Percentiles rank a stretch among this genome's conserved stretches.
These are phyloP conservation scores for Sporothrix brasiliensis DNA, from an alignment of 2,329 filamentous ascomycete genomes.

Conservation along the genomic window DNA sequence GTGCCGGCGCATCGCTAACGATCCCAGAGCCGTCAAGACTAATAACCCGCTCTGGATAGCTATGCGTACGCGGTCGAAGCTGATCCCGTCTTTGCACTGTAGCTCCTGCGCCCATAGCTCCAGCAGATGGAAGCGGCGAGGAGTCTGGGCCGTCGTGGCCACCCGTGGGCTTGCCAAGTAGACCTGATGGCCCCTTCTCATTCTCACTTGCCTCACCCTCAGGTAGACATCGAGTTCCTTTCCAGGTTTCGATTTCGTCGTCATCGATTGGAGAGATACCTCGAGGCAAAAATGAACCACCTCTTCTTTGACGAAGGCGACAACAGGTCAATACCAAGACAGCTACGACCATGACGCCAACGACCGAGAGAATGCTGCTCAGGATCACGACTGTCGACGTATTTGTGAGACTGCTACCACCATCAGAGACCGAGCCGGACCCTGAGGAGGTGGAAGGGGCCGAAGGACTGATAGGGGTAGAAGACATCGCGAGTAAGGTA, in stretches of 20 bases:
- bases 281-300: conserved; percentile 52
- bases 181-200: conserved; percentile 8
- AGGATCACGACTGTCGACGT: conserved; percentile 55
- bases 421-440: conserved; percentile 5
- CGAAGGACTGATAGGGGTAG: not conserved
- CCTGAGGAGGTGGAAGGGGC: conserved; percentile 1
- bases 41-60: conserved; percentile 8
- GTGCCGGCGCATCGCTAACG: not conserved
- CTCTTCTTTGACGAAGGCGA: conserved; percentile 46
- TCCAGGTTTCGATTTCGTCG: conserved; percentile 68
- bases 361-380: conserved; percentile 53
- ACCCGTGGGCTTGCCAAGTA: not conserved
- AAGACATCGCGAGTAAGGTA: conserved; percentile 8
- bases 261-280: conserved; percentile 65
- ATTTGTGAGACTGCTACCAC: conserved; percentile 37
- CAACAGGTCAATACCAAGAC: conserved; percentile 46
- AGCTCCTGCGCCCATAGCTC: conserved; percentile 20
- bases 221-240: conserved; percentile 43
- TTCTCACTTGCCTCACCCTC: not conserved
- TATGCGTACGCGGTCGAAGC: not conserved
- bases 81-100: conserved; percentile 25
- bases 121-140: conserved; percentile 20
- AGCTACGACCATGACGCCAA: conserved; percentile 48
- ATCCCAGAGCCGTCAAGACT: conserved; percentile 27
- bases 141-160: conserved; percentile 19